Evolutionary conservation across 768 basidiomycete species (phyloP), one percentile per base, ranked within the genome.

Genomic region (Mycena epipterygia): DNA sequence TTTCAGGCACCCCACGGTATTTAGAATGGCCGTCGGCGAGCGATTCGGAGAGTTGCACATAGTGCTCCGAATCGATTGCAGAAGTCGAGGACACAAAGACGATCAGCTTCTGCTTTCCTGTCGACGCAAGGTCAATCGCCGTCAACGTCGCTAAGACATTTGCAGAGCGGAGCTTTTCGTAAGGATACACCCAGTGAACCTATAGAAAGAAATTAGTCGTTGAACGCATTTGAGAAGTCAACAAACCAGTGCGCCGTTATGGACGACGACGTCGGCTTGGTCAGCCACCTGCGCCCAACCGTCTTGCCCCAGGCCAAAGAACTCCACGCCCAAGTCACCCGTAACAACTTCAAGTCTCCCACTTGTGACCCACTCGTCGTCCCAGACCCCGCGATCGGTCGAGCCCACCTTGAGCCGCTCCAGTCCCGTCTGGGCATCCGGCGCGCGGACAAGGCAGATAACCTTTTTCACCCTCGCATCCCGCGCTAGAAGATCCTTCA

Each of bases 131-230:
- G 37, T 93, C 88, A 48, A 98, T 86, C 8, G 91, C 91, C 2
- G 93, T 93, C 65, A 99, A 77, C 8, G 98, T 99, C 0, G 93
- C 92, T 14, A 97, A 77, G n/a, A 99, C 98, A 80, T 99, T 99
- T 17, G 97, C 89, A 0, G 92, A 87, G 9, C 97, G 93, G 14
- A 99, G 87, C 79, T 91, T 95, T 78, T 97, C 93, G 81, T 99
- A 99, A 0, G 96, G 96, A 80, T 98, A 99, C 3, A 99, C 95
- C 98, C 98, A 99, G 77, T 99, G 98, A 17, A 99, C 95, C 95
- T 96, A 76, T 35, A 29, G 51, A 52, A 33, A 37, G 23, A 17
- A 13, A 9, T 21, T 37, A 37, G 25, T 3, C 49, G n/a, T 74
- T 44, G 67, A 42, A 39, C 33, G 19, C 25, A 30, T 27, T 25